Evolutionary conservation across 2,329 filamentous ascomycete genomes (phyloP).

Genomic region (Aspergillus aculeatinus): DNA sequence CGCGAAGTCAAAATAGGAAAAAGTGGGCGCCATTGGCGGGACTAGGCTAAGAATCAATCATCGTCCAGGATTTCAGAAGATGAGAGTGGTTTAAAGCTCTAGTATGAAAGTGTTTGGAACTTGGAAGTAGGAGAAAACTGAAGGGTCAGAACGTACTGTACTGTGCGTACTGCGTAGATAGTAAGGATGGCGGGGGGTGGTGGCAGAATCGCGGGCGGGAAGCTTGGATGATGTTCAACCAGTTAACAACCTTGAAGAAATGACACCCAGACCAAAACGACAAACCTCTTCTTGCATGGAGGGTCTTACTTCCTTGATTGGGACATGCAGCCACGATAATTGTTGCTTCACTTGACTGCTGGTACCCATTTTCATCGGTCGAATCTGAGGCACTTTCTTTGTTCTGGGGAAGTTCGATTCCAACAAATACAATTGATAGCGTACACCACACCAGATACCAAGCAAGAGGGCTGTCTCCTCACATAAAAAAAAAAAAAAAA

Average conservation of each 20-base stretch:
- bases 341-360: not conserved
- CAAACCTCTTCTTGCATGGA: too few relatives aligned
- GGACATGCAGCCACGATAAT: not conserved
- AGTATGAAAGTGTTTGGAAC: too few relatives aligned
- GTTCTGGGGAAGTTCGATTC: not conserved
- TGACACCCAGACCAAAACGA: too few relatives aligned
- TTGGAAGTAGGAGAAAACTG: too few relatives aligned
- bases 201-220: too few relatives aligned
- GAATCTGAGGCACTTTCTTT: not conserved
- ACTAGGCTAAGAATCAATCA: too few relatives aligned
- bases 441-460: not conserved
- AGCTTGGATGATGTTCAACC: too few relatives aligned
- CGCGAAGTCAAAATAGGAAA: not conserved
- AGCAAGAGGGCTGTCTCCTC: not conserved
- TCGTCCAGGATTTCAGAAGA: too few relatives aligned
- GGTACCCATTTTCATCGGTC: not conserved
- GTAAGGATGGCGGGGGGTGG: not conserved
- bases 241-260: too few relatives aligned
- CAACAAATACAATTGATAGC: not conserved
- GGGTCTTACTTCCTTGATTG: not conserved
- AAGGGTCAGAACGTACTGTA: too few relatives aligned
- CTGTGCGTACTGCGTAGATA: too few relatives aligned
- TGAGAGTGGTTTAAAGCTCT: too few relatives aligned
- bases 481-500: not conserved
- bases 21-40: not conserved